phyloP scores from a whole-genome alignment of 805 yeast genomes.

The Yamadazyma ubonensis region DNA sequence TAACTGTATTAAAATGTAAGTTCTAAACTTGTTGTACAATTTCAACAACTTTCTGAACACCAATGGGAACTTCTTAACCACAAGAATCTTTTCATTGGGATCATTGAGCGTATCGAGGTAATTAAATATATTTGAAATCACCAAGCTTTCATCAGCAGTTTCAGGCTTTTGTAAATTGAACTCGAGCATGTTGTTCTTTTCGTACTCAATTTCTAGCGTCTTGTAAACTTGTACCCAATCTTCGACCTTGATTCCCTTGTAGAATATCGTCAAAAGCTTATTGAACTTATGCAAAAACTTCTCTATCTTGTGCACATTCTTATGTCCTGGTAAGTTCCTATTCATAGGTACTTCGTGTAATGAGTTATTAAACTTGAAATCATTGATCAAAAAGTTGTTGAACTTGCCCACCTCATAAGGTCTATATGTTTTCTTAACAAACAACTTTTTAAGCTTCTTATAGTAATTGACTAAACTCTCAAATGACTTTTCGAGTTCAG shows the following conservation, averaged over 20 bases:
- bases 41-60: conserved; percentile 65
- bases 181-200: conserved; percentile 57
- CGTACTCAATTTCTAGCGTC: conserved; percentile 65
- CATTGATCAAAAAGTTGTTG: conserved; percentile 37
- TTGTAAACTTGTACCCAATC: conserved; percentile 84
- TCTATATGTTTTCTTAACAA: conserved; percentile 67
- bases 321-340: conserved; percentile 45
- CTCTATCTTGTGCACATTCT: conserved; percentile 51
- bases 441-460: conserved; percentile 63
- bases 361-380: conserved; percentile 41
- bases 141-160: conserved; percentile 53
- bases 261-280: conserved; percentile 54
- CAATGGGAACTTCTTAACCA: conserved; percentile 56
- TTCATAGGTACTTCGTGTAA: conserved; percentile 48
- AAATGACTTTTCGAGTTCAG: conserved; percentile 33
- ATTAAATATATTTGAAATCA: conserved; percentile 64
- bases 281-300: conserved; percentile 65
- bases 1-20: conserved; percentile 62
- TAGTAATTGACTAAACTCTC: conserved; percentile 48
- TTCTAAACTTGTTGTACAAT: conserved; percentile 64
- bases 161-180: conserved; percentile 43
- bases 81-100: conserved; percentile 37
- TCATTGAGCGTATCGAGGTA: conserved; percentile 66
- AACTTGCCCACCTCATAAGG: conserved; percentile 48
- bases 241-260: conserved; percentile 53